Base-by-base conservation (phyloP, 1,284 basidiomycete species). In the Omphalotus olearius region DNA sequence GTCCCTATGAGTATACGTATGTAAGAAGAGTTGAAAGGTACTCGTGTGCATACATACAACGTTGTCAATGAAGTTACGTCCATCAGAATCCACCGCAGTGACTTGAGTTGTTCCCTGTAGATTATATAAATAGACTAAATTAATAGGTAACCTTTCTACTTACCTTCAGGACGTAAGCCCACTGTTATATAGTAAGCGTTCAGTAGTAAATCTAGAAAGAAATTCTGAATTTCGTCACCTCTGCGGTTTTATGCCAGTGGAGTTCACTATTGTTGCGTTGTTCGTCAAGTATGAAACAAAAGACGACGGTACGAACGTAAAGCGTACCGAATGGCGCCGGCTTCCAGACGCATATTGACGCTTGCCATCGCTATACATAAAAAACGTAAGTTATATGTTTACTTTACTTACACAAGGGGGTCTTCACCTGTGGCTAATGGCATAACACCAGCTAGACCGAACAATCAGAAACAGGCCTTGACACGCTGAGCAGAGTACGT, bases 191-290 rank as follows among this genome's bases (percentile, higher is more conserved):
- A 20, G 52, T 41, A 26, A 25, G 23, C 23, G 23, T 23, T 42
- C 43, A 44, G 11, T 10, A 41, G 23, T 1, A 43, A 18, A 18
- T 23, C 20, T 30, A 26, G 6, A 17, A 18, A 43, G 30, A 25
- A 16, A 16, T 38, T 18, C 23, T 9, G 23, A 39, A 9, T 25
- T 6, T 52, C 45, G 67, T 53, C 63, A 81, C 81, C 71, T 89
- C 87, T 26, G 79, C 71, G 3, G 79, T 81, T 51, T 73, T 78
- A 62, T 90, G 85, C 85, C 86, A 88, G 60, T 88, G 86, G 25
- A 88, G 71, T 63, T 90, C 85, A 16, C 85, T 83, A 55, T 51
- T n/a, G n/a, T n/a, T n/a, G 23, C 25, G 6, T 28, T 18, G 13
- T 17, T 28, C 11, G 30, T 33, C 30, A 33, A 4, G 4, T 5